Evolutionary conservation across 305 asterid species (phyloP).

Genomic region (Ajuga reptans): DNA sequence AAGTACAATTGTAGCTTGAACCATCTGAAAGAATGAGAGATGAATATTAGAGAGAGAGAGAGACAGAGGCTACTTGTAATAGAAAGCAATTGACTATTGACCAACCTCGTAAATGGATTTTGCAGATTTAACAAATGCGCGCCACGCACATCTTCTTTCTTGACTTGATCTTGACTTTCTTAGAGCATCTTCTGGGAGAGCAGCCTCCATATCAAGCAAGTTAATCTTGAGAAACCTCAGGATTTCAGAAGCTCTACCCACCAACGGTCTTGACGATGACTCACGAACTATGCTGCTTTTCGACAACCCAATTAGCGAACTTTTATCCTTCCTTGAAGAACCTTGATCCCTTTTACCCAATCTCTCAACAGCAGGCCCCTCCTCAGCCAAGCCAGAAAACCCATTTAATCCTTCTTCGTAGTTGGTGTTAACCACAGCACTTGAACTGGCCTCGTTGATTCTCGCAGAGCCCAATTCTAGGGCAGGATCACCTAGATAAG

Average conservation of each 20-base stretch:
- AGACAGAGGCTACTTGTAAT: not conserved
- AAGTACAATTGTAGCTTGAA: slow-evolving; percentile 57
- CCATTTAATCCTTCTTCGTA: slow-evolving; percentile 23
- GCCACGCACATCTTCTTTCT: slow-evolving; percentile 64
- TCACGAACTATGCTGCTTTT: slow-evolving; percentile 48
- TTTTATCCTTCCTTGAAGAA: slow-evolving; percentile 35
- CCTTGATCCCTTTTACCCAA: slow-evolving; percentile 33
- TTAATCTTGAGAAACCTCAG: slow-evolving; percentile 58
- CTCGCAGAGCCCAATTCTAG: slow-evolving; percentile 30
- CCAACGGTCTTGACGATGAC: slow-evolving; percentile 53
- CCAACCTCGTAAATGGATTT: slow-evolving; percentile 70
- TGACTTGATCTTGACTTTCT: slow-evolving; percentile 56
- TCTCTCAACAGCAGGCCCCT: slow-evolving; percentile 34
- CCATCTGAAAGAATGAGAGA: slow-evolving; percentile 53
- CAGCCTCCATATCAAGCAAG: slow-evolving; percentile 89
- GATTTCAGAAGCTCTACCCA: slow-evolving; percentile 60
- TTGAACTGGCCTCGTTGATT: slow-evolving; percentile 27
- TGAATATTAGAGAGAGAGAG: not conserved
- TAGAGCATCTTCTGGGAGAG: slow-evolving; percentile 64
- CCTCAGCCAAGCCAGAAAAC: slow-evolving; percentile 27
- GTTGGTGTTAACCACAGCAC: slow-evolving; percentile 18
- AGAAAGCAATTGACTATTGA: not conserved
- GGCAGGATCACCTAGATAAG: slow-evolving; percentile 43
- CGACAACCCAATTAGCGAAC: slow-evolving; percentile 33
- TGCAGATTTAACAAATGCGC: slow-evolving; percentile 76